Evolutionary conservation across 768 basidiomycete species (phyloP).

Genomic region (Pulveroboletus frians): DNA sequence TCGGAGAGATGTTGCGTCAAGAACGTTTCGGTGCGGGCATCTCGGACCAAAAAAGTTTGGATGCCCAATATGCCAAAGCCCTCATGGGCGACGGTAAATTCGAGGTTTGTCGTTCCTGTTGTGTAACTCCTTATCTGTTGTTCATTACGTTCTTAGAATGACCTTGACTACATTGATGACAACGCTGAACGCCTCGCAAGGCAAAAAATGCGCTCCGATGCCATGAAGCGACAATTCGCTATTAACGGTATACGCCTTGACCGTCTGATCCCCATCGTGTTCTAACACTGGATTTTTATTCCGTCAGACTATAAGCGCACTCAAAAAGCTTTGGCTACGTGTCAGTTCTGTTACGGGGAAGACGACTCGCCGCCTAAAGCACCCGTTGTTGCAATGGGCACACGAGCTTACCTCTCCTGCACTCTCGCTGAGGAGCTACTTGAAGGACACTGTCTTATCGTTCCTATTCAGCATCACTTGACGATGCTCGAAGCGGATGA

Average conservation of each 20-base stretch:
- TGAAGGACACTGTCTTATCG: slow-evolving; percentile 88
- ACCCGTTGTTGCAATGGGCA: slow-evolving; percentile 86
- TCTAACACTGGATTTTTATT: not conserved
- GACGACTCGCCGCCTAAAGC: slow-evolving; percentile 87
- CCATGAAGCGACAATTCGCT: slow-evolving; percentile 95
- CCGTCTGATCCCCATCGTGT: not conserved
- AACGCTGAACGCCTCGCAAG: slow-evolving; percentile 90
- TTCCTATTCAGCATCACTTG: slow-evolving; percentile 92
- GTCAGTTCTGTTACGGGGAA: slow-evolving; percentile 88
- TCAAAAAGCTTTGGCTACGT: slow-evolving; percentile 81
- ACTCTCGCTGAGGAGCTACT: slow-evolving; percentile 86
- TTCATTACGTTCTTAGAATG: slow-evolving; percentile 44
- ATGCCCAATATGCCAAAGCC: slow-evolving; percentile 82
- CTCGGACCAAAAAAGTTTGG: slow-evolving; percentile 86
- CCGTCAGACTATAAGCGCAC: slow-evolving; percentile 86
- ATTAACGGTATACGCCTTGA: slow-evolving; percentile 66
- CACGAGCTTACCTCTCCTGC: slow-evolving; percentile 85
- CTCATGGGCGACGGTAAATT: slow-evolving; percentile 89
- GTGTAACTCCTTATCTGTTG: not conserved
- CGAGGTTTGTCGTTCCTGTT: slow-evolving; percentile 43
- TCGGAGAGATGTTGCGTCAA: slow-evolving; percentile 90
- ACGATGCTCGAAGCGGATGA: slow-evolving; percentile 92
- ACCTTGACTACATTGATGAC: slow-evolving; percentile 94
- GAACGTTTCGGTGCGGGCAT: slow-evolving; percentile 88
- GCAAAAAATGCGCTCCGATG: slow-evolving; percentile 94